phyloP scores from a whole-genome alignment of 1,284 basidiomycete genomes.

The Macrocystidia cucumis region DNA sequence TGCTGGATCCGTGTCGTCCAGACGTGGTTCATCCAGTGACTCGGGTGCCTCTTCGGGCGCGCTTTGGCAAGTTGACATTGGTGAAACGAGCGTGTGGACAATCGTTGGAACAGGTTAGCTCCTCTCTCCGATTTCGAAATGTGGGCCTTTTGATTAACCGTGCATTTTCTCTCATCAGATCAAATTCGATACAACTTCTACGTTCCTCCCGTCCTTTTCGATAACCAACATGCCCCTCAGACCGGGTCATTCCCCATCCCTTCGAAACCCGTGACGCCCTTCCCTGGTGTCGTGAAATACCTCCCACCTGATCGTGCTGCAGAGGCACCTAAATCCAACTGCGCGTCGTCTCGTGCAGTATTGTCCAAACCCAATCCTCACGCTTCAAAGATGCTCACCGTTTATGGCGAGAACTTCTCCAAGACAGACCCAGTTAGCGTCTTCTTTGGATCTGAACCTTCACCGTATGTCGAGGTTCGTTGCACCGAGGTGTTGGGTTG shows the following conservation, averaged over 20 bases:
- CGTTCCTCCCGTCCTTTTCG: constrained; percentile 77
- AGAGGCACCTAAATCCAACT: constrained; percentile 63
- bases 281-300: constrained; percentile 80
- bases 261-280: constrained; percentile 79
- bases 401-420: constrained; percentile 87
- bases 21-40: constrained; percentile 59
- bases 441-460: constrained; percentile 87
- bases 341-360: constrained; percentile 53
- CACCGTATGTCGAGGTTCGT: constrained; percentile 80
- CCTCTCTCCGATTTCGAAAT: constrained; percentile 1
- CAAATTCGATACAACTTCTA: constrained; percentile 91
- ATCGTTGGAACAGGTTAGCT: constrained; percentile 80
- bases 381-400: constrained; percentile 69
- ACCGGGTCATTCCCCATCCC: constrained; percentile 69
- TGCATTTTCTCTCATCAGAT: constrained; percentile 33
- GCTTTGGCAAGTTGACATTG: constrained; percentile 82
- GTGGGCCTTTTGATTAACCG: constrained; percentile 7
- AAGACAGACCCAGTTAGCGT: constrained; percentile 72
- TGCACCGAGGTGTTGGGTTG: constrained; percentile 85
- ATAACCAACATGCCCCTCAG: constrained; percentile 60
- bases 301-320: constrained; percentile 78
- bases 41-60: constrained; percentile 66
- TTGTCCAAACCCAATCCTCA: constrained; percentile 68
- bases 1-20: constrained; percentile 61
- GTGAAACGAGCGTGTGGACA: constrained; percentile 89